These are phyloP conservation scores for Microthyrium microscopicum DNA, from an alignment of 2,329 filamentous ascomycete genomes.

Conservation along the genomic window DNA sequence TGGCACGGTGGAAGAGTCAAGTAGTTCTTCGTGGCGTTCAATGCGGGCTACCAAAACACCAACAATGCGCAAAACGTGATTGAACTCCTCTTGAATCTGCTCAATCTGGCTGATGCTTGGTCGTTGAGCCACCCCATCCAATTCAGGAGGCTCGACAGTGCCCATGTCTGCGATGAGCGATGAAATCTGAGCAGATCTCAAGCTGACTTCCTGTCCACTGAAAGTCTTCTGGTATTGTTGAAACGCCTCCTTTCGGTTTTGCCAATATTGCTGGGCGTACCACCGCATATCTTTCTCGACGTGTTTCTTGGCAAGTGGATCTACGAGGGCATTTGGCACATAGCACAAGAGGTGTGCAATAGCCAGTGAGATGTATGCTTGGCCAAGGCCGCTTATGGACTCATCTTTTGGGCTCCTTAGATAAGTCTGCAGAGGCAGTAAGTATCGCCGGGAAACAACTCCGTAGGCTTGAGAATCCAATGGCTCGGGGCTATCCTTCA, in stretches of 20 bases:
- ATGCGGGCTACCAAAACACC: conserved; percentile 15
- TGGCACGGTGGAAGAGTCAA: conserved; percentile 22
- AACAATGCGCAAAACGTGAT: conserved; percentile 42
- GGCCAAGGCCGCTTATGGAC: no score
- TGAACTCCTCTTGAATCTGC: conserved; percentile 68
- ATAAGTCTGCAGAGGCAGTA: no score
- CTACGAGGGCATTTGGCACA: no score
- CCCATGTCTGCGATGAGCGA: conserved; percentile 48
- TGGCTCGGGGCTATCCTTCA: no score
- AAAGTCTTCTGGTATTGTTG: conserved; percentile 48
- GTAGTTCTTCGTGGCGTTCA: conserved; percentile 14
- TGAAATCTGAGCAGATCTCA: conserved; percentile 47
- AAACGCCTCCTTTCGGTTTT: no score
- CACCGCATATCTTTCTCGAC: conserved; percentile 41
- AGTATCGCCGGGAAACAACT: no score
- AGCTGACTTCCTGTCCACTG: conserved; percentile 49
- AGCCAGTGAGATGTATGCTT: no score
- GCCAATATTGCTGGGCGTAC: no score
- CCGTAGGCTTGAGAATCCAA: no score
- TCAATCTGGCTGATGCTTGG: conserved; percentile 51
- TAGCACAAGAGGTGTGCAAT: no score
- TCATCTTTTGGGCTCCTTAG: no score
- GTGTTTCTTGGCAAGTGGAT: conserved; percentile 36
- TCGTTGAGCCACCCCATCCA: conserved; percentile 56
- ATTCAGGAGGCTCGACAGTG: conserved; percentile 44